phyloP scores from a whole-genome alignment of 2,329 filamentous ascomycete species.

The Purpureocillium lavendulum region DNA sequence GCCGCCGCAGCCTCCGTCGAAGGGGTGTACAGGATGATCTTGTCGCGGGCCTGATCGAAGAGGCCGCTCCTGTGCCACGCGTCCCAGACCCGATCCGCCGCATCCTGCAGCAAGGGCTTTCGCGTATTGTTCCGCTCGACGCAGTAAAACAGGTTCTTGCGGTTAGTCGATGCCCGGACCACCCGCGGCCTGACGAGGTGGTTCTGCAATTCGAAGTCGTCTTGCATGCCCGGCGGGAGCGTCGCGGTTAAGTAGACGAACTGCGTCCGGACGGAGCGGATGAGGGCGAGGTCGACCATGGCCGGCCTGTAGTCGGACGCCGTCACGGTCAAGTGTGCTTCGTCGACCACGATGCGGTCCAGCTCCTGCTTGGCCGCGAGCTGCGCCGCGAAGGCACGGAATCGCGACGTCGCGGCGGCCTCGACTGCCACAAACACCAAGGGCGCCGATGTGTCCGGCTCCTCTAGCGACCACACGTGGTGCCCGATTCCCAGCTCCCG shows the following conservation, averaged over 20 bases:
- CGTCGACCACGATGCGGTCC: neutral
- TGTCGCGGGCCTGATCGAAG: neutral
- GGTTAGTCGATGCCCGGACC: neutral
- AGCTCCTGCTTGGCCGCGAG: neutral
- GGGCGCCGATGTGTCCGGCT: neutral
- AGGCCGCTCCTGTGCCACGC: neutral
- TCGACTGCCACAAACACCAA: neutral
- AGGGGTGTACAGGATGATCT: neutral
- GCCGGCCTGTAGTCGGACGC: neutral
- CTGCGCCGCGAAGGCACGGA: neutral
- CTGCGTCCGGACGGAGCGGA: neutral
- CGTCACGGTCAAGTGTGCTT: neutral
- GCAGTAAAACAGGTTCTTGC: neutral
- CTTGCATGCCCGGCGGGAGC: neutral
- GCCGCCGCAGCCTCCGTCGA: neutral
- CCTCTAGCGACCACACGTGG: neutral
- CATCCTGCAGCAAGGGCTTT: neutral
- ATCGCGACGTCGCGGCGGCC: neutral
- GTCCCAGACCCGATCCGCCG: neutral
- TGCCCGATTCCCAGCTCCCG: neutral
- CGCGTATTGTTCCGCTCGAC: neutral
- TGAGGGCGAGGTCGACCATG: neutral
- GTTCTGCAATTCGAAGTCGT: neutral
- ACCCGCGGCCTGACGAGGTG: neutral
- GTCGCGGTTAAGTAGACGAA: neutral